Base-by-base conservation (phyloP, 176 grass and related monocot genomes). In the Aegilops speltoides region DNA sequence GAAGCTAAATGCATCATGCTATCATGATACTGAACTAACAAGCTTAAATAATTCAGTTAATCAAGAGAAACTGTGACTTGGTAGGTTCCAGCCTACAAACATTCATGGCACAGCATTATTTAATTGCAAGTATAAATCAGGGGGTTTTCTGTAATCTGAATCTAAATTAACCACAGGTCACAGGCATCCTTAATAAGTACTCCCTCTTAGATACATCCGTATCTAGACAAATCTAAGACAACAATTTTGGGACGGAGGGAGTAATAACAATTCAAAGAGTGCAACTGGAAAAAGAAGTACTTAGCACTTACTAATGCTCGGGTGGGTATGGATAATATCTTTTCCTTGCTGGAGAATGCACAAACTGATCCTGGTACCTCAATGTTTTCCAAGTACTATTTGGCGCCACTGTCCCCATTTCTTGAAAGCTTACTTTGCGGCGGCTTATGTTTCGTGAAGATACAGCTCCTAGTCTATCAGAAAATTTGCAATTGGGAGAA, bases 291-390 rank as follows among this genome's bases (percentile, higher is more conserved):
- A 78, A 89, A 66, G 1, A 83, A 36, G 19, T 72, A 24, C 10
- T 57, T 71, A 10, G 68, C 37, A 94, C 89, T 89, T 85, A 91
- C 89, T 86, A 88, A 56, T 64, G 70, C 85, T 81, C 83, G 0
- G 77, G 73, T 60, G 48, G 60, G 79, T 20, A 75, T 20, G 68
- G 40, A 76, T 28, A 86, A 22, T 43, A 86, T 64, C 50, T 77
- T 83, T 71, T 85, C 38, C 78, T 88, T 79, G 60, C 48, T 36
- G 73, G 81, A 33, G 82, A 94, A 60, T 80, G 76, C 16, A 76
- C 56, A 8, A 60, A 43, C 52, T 73, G 63, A 25, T 64, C 81
- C 15, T 88, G 79, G 33, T 36, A 33, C 43, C 54, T 33, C 12
- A 72, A 62, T 46, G 68, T 8, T 83, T 88, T 87, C 29, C 29